These are phyloP conservation scores for Leccinum variicolor DNA, from an alignment of 768 basidiomycete genomes.

Conservation along the genomic window DNA sequence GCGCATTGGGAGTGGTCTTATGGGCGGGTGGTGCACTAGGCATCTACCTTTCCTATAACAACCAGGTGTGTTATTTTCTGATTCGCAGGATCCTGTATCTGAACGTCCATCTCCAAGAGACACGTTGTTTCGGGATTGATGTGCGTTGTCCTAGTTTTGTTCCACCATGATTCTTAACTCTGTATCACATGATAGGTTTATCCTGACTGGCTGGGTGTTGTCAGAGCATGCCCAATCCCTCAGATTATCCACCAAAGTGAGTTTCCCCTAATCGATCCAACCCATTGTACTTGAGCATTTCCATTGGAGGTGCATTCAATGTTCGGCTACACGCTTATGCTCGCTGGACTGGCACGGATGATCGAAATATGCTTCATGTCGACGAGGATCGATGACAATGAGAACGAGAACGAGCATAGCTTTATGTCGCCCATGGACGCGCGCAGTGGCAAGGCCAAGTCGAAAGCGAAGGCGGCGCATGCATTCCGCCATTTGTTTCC, in stretches of 20 bases:
- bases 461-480: conserved; percentile 39
- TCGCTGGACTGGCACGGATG: conserved; percentile 76
- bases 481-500: conserved; percentile 85
- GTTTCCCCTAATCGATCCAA: background rate
- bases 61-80: conserved; percentile 49
- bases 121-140: conserved; percentile 77
- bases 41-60: conserved; percentile 75
- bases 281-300: background rate
- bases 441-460: conserved; percentile 5
- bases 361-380: conserved; percentile 82
- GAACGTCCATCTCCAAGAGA: conserved; percentile 39
- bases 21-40: conserved; percentile 92
- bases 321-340: conserved; percentile 82
- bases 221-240: conserved; percentile 83
- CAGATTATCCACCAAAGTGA: conserved; percentile 78
- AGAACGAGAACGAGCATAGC: conserved; percentile 67
- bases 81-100: background rate
- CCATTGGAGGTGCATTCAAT: conserved; percentile 64
- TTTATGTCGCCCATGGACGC: conserved; percentile 39
- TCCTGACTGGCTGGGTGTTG: conserved; percentile 94
- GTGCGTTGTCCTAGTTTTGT: conserved; percentile 38
- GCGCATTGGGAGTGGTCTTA: conserved; percentile 58
- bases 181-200: conserved; percentile 47
- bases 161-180: background rate
- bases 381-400: conserved; percentile 40